Conservation (phyloP, 2,329 filamentous ascomycete species). For the Ophiostoma pallidulum region DNA sequence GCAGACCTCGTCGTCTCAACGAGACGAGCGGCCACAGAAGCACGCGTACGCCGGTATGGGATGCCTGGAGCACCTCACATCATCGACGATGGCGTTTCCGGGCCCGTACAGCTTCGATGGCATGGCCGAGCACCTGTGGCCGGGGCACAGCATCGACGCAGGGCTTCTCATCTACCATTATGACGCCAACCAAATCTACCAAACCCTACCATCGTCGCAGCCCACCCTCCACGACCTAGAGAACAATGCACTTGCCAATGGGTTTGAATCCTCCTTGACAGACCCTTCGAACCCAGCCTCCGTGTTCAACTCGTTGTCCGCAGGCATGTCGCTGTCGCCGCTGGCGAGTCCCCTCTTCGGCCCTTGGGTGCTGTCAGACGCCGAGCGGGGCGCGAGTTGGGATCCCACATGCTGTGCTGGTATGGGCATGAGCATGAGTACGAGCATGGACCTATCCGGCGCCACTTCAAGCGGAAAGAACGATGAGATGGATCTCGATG, state of each 20-base stretch:
- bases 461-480: too few species aligned
- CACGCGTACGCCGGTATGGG: not conserved
- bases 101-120: conserved; percentile 11
- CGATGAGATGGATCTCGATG: too few species aligned
- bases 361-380: not conserved
- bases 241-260: not conserved
- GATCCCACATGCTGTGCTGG: not conserved
- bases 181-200: conserved; percentile 7
- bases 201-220: not conserved
- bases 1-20: not conserved
- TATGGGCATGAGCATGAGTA: not conserved
- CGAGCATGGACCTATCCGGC: too few species aligned
- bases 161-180: conserved; percentile 5
- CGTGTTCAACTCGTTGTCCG: not conserved
- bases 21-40: not conserved
- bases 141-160: conserved; percentile 2
- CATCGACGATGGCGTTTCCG: conserved; percentile 1
- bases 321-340: not conserved
- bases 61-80: too few species aligned
- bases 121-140: conserved; percentile 9
- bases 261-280: not conserved
- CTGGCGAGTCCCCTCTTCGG: not conserved
- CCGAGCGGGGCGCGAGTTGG: not conserved
- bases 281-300: not conserved
- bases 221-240: not conserved